Base-by-base conservation (phyloP, 176 grass and related monocot species). In the Phoenix roebelenii region DNA sequence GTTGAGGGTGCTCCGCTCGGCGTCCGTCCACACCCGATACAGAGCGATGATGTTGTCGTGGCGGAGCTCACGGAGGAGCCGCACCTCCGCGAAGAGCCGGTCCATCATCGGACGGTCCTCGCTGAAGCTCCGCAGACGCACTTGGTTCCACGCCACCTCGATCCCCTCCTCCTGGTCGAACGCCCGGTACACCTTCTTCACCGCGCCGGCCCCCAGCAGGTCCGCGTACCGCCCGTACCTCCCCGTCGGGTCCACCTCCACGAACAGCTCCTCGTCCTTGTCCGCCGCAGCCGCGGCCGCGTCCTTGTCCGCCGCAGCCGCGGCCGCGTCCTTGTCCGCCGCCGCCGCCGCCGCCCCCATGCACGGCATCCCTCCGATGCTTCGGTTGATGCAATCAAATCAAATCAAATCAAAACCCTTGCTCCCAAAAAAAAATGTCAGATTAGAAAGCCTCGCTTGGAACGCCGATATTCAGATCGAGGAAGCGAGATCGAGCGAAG, bases 101-200 rank as follows among this genome's bases (percentile, higher is more conserved):
- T 88, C 74, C 5, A 90, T 64, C 83, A 91, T 88, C 32, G 59
- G 61, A 22, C 71, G 80, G 61, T 91, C 81, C 4, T 80, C 78
- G 0, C 67, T 32, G 28, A 91, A 83, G 7, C 62, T 65, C 12
- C 81, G 68, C 22, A 97, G 63, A 3, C 79, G 69, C n/a, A 97
- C 92, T 48, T 85, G 83, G 69, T 97, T 97, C 92, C 92, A 97
- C 22, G 87, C 92, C 63, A 97, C 84, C 83, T 97, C 92, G 79
- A 97, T 97, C 10, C 92, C 92, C 5, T 97, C 83, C 72, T 97
- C 83, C 77, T 91, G 92, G 80, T 97, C 92, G 83, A 97, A 97
- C 1, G 83, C 87, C 18, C 83, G 80, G 67, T 91, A 97, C 4
- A 97, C 92, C 83, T 85, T 90, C 81, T 97, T 97, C 7, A 97